phyloP scores from a whole-genome alignment of 2,329 filamentous ascomycete species.

The Cladophialophora carrionii region DNA sequence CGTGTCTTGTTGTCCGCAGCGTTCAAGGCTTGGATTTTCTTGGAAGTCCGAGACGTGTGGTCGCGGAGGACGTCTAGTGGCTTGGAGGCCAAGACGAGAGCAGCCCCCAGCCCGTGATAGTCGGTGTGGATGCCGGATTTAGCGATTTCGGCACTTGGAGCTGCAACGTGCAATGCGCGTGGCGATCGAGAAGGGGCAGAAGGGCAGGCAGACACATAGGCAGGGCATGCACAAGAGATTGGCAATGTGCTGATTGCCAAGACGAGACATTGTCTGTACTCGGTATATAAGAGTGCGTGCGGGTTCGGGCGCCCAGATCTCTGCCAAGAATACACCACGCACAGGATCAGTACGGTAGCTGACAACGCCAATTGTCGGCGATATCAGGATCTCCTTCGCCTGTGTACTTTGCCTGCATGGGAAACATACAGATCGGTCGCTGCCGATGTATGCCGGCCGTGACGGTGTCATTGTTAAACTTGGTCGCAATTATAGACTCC shows the following conservation, averaged over 20 bases:
- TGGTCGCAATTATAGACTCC: conserved; percentile 50
- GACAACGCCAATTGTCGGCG: neutral
- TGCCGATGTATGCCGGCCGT: conserved; percentile 26
- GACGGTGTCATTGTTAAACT: conserved; percentile 47
- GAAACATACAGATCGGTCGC: neutral
- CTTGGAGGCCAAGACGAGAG: neutral
- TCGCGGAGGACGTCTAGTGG: neutral
- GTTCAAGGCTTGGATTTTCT: neutral
- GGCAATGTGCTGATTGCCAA: neutral
- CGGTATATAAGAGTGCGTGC: neutral
- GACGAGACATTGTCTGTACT: neutral
- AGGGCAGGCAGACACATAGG: too few relatives aligned
- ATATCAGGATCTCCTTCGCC: neutral
- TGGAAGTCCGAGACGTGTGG: neutral
- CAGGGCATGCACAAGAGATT: neutral
- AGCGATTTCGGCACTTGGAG: neutral
- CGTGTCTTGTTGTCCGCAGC: neutral
- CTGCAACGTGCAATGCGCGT: neutral
- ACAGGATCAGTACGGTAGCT: neutral
- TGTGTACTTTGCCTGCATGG: neutral
- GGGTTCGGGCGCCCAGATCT: neutral
- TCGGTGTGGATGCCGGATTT: neutral
- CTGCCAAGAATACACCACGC: neutral
- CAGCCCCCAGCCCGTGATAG: neutral
- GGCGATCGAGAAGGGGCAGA: neutral